These are phyloP conservation scores for Plasmodium gonderi DNA, from an alignment of 169 alveolate genomes.

Conservation along the genomic window DNA sequence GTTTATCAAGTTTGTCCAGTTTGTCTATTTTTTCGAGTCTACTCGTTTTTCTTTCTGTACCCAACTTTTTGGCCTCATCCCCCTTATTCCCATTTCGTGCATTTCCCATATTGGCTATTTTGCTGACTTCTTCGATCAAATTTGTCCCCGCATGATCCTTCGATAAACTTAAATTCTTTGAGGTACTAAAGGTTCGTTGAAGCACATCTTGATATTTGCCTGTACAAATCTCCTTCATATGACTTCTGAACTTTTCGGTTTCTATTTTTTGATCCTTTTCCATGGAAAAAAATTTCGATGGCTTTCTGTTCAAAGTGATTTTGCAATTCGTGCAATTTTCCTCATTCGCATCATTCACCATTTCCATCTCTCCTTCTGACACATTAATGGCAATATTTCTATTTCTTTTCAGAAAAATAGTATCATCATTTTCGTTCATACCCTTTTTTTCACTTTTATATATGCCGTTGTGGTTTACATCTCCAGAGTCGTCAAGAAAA, in stretches of 20 bases:
- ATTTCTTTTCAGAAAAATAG: neutral
- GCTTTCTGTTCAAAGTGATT: neutral
- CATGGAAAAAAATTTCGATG: neutral
- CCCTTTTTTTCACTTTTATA: conserved; percentile 17
- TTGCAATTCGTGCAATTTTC: neutral
- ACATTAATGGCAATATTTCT: neutral
- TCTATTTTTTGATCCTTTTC: conserved; percentile 1
- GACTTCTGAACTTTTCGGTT: neutral
- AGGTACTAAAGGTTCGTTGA: neutral
- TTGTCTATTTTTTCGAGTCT: neutral
- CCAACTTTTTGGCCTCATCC: conserved; percentile 9
- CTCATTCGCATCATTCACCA: too few species aligned
- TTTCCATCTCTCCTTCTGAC: neutral
- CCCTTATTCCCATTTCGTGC: neutral
- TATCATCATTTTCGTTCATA: neutral
- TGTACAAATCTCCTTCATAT: neutral
- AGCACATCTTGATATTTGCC: neutral
- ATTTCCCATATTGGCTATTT: neutral
- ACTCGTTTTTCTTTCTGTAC: neutral
- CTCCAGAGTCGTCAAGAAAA: neutral
- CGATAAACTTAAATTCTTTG: neutral
- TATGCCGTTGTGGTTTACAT: neutral
- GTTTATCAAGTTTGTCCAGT: neutral
- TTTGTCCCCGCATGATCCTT: neutral
- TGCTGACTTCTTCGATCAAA: neutral